Conservation (phyloP, 345 rosid species). For the Dipteronia sinensis region DNA sequence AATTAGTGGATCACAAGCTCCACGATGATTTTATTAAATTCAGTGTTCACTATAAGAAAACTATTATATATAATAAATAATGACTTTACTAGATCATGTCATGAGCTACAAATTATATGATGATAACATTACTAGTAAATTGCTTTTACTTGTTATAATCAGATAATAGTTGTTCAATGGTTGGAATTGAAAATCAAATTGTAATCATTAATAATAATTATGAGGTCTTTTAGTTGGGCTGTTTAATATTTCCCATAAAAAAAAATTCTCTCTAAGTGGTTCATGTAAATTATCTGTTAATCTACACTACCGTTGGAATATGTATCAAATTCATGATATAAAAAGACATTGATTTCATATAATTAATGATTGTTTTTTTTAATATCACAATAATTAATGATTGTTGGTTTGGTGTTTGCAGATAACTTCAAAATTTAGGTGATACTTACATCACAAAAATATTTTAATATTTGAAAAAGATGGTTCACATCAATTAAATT, state of each 20-base stretch:
- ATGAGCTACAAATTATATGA: too few relatives aligned
- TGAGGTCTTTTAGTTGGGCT: slow-evolving; percentile 7
- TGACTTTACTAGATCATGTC: too few relatives aligned
- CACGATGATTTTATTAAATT: too few relatives aligned
- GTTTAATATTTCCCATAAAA: not conserved
- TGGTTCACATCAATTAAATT: too few relatives aligned
- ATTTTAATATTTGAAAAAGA: not conserved
- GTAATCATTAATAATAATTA: not conserved
- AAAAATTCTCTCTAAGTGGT: too few relatives aligned
- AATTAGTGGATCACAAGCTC: too few relatives aligned
- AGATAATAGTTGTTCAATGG: not conserved
- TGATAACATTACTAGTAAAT: not conserved
- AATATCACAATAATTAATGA: not conserved
- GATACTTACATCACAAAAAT: not conserved
- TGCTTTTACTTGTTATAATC: not conserved
- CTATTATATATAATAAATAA: too few relatives aligned
- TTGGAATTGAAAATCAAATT: not conserved
- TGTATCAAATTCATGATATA: too few relatives aligned
- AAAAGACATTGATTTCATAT: not conserved
- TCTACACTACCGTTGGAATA: not conserved
- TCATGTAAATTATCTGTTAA: too few relatives aligned
- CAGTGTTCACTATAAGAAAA: too few relatives aligned
- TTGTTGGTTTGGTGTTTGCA: not conserved
- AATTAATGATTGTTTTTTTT: not conserved
- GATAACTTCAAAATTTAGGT: not conserved